Conservation (phyloP, 257 asterid genomes). For the Marsdenia floribunda region DNA sequence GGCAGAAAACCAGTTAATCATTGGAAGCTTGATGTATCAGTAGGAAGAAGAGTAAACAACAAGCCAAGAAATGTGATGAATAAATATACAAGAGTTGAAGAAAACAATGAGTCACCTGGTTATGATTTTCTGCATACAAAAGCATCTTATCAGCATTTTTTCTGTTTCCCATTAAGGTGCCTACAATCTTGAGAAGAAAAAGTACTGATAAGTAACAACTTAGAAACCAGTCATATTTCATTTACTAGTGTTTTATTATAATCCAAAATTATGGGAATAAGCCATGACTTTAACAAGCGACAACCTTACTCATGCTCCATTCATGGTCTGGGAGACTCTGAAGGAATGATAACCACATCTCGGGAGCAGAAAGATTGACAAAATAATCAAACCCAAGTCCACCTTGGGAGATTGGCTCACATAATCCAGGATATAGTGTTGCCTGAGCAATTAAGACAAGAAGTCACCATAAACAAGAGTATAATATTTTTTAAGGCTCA, state of each 20-base stretch:
- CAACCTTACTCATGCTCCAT: constrained; percentile 98
- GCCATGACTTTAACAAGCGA: constrained; percentile 1
- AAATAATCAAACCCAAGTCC: constrained; percentile 93
- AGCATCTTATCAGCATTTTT: constrained; percentile 68
- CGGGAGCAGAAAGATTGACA: constrained; percentile 88
- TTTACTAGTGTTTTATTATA: background rate
- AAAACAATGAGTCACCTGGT: constrained; percentile 53
- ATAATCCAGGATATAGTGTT: constrained; percentile 91
- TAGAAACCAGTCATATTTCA: background rate
- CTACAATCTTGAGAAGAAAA: constrained; percentile 55
- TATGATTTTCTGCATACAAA: constrained; percentile 90
- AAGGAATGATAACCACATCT: constrained; percentile 73
- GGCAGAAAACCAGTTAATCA: background rate
- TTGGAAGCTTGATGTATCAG: background rate
- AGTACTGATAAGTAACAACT: constrained; percentile 15
- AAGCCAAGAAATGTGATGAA: background rate
- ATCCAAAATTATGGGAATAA: background rate
- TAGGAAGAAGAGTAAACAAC: background rate
- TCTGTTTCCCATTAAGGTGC: constrained; percentile 55
- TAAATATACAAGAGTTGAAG: background rate
- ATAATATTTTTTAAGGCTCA: background rate
- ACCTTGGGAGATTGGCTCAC: constrained; percentile 86
- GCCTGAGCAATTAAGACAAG: constrained; percentile 43
- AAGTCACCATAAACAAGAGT: constrained; percentile 15
- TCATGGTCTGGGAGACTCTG: constrained; percentile 70